Base-by-base conservation (phyloP, 257 asterid genomes). In the Gentiana straminea region DNA sequence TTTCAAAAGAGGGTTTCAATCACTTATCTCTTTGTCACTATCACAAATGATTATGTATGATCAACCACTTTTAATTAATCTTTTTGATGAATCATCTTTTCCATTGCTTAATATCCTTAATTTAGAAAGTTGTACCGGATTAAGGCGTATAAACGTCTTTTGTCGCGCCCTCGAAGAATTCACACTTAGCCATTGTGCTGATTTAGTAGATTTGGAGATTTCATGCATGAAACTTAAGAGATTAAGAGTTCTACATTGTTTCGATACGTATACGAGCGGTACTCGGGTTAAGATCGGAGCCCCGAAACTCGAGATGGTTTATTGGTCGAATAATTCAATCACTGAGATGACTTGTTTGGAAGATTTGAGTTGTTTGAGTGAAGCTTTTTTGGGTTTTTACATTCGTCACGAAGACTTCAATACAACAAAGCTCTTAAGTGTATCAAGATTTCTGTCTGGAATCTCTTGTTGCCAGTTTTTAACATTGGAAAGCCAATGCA, bases 91-190 rank as follows among this genome's bases (percentile, higher is more conserved):
- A 49, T 69, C 84, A 1, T 80, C 94, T 2, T 89, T 89, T 32
- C 94, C 97, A n/a, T 35, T 46, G 75, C 93, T 89, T 11, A 84
- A 71, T 62, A 80, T 67, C 8, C 52, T 86, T 68, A 81, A 70
- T 35, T 50, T 89, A 3, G 96, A 82, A 13, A 64, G 70, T 2
- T 84, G 87, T 36, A 59, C 57, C 6, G 96, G 87, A 9, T n/a
- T 89, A 73, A 77, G 53, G 57, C 75, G 68, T 66, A 79, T 89
- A 8, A 60, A 74, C 41, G 46, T 89, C 2, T 71, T 79, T 65
- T 84, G 90, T 43, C 79, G 80, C 0, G 68, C 64, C 0, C 64
- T 89, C 8, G 78, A 75, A 46, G 77, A 84, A 34, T 65, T 89
- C n/a, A 52, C 62, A 33, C 37, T 89, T 33, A 79, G 79, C 49